Percentiles rank a stretch among this genome's conserved stretches.
These are phyloP conservation scores for Cicer bijugum DNA, from an alignment of 306 rosid species.

Conservation along the genomic window DNA sequence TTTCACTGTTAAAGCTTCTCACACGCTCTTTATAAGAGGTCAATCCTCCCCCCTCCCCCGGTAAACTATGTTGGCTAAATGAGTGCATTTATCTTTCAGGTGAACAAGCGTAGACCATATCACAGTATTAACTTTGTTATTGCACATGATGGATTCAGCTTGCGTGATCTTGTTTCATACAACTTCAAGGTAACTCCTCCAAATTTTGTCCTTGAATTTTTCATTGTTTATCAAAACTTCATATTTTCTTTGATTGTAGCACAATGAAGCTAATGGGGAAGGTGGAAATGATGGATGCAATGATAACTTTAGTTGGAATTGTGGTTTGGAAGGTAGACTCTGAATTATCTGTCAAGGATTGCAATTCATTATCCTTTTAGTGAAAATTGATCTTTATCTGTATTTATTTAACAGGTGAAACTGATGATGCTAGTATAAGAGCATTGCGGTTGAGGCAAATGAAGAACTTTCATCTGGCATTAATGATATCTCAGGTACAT, in stretches of 20 bases:
- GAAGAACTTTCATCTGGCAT: slow-evolving; percentile 90
- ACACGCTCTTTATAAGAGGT: neutral
- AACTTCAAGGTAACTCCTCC: slow-evolving; percentile 72
- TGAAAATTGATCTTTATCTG: slow-evolving; percentile 20
- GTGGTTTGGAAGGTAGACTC: slow-evolving; percentile 87
- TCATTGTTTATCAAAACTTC: slow-evolving; percentile 22
- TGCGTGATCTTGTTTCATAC: slow-evolving; percentile 90
- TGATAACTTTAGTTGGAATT: slow-evolving; percentile 94
- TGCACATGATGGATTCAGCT: slow-evolving; percentile 92
- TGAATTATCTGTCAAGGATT: slow-evolving; percentile 19
- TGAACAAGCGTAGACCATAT: slow-evolving; percentile 85
- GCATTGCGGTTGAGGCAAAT: slow-evolving; percentile 85
- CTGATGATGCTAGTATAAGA: slow-evolving; percentile 59
- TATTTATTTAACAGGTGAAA: slow-evolving; percentile 70
- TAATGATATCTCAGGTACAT: slow-evolving; percentile 83
- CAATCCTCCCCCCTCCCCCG: neutral
- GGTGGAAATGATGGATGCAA: slow-evolving; percentile 88
- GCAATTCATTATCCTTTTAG: slow-evolving; percentile 22
- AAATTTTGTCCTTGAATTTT: slow-evolving; percentile 28
- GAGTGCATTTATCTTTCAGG: slow-evolving; percentile 53
- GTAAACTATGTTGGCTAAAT: slow-evolving; percentile 2
- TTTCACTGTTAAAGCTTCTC: neutral
- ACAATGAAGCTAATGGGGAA: slow-evolving; percentile 95
- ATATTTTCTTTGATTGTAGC: slow-evolving; percentile 61
- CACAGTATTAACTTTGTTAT: slow-evolving; percentile 81